Evolutionary conservation across 345 rosid genomes (phyloP).

Genomic region (Carallia pectinifolia): DNA sequence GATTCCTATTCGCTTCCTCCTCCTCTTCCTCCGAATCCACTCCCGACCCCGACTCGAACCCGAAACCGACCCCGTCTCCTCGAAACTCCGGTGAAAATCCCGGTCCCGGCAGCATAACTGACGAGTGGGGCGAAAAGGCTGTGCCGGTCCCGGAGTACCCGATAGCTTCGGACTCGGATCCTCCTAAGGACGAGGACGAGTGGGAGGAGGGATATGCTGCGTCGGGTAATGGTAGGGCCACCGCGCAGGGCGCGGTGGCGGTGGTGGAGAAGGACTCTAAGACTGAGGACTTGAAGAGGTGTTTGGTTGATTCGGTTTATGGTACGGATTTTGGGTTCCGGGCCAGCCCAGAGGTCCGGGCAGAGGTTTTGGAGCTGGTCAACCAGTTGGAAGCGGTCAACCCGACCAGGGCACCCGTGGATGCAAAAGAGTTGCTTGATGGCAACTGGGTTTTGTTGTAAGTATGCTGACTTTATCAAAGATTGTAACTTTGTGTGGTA

Average conservation of each 20-base stretch:
- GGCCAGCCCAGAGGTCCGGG: constrained; percentile 66
- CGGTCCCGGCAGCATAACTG: constrained; percentile 32
- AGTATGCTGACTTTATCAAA: constrained; percentile 25
- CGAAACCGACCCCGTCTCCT: constrained; percentile 1
- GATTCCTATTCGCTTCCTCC: constrained; percentile 1
- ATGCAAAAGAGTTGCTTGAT: constrained; percentile 62
- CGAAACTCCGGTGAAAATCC: constrained; percentile 9
- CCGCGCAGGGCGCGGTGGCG: constrained; percentile 8
- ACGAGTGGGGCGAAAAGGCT: constrained; percentile 86
- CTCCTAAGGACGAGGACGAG: constrained; percentile 79
- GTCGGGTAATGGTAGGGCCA: constrained; percentile 45
- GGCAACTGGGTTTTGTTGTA: constrained; percentile 94
- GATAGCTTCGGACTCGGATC: constrained; percentile 61
- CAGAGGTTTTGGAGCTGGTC: constrained; percentile 84
- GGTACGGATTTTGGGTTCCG: constrained; percentile 80
- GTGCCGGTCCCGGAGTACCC: constrained; percentile 37
- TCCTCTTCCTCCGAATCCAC: constrained; percentile 29
- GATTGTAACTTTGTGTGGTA: not conserved
- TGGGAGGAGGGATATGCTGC: constrained; percentile 51
- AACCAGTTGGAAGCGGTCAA: constrained; percentile 79
- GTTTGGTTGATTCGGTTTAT: constrained; percentile 77
- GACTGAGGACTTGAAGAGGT: constrained; percentile 64
- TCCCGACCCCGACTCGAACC: constrained; percentile 20
- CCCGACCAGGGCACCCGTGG: constrained; percentile 69
- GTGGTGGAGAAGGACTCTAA: constrained; percentile 23